A percentile compares a stretch with the other conserved stretches of the same genome.
phyloP scores from a whole-genome alignment of 2,329 filamentous ascomycete genomes.

The Fusarium sterilihyphosum region DNA sequence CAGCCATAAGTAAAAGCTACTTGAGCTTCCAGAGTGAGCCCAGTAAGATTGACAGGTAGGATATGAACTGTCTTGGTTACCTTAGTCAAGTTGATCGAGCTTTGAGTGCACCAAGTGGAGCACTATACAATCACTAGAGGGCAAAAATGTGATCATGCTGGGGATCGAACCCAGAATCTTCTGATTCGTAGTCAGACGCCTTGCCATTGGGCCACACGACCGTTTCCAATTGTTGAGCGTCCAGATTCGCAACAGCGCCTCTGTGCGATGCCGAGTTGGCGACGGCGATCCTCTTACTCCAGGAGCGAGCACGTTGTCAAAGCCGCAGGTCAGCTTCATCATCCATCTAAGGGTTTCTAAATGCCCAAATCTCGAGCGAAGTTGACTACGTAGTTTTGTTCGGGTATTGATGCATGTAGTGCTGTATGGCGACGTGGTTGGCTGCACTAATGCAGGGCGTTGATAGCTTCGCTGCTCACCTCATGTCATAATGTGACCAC shows the following conservation, averaged over 20 bases:
- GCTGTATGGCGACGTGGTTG: too few relatives aligned
- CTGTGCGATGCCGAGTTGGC: neutral
- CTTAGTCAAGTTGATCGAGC: too few relatives aligned
- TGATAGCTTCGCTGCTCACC: too few relatives aligned
- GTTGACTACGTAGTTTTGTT: too few relatives aligned
- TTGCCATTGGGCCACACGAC: conserved; percentile 40
- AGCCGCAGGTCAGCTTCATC: too few relatives aligned
- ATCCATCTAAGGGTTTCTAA: too few relatives aligned
- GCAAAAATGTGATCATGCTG: conserved; percentile 35
- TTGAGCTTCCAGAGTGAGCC: rapidly evolving
- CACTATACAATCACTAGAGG: rapidly evolving
- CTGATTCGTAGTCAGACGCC: conserved; percentile 46
- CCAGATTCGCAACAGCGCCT: neutral
- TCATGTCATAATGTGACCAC: too few relatives aligned
- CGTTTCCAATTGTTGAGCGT: neutral
- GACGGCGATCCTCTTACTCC: rapidly evolving
- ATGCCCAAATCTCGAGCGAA: too few relatives aligned
- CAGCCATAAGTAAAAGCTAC: rapidly evolving
- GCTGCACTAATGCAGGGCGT: neutral
- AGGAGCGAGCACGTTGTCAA: rapidly evolving
- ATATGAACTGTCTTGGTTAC: neutral
- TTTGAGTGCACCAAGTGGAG: neutral
- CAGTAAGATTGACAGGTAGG: rapidly evolving
- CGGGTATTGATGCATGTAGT: too few relatives aligned
- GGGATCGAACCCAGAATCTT: conserved; percentile 44